Conservation (phyloP, 331 rosid genomes). For the Quercus phellos region DNA sequence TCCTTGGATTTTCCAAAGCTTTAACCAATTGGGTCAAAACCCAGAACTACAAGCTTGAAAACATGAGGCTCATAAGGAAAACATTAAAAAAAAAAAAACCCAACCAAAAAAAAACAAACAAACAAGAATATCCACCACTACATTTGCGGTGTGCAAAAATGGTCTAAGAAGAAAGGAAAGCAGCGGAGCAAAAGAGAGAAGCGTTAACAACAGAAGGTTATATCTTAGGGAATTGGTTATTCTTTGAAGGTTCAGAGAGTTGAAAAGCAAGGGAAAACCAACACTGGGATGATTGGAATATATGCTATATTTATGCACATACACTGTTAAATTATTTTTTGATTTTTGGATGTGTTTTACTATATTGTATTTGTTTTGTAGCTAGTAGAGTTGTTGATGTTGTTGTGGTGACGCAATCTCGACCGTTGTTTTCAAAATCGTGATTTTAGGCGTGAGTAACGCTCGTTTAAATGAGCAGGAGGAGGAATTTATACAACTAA, state of each 20-base stretch:
- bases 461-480: constrained; percentile 17
- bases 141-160: constrained; percentile 20
- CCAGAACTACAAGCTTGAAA: constrained; percentile 10
- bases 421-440: constrained; percentile 23
- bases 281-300: constrained; percentile 35
- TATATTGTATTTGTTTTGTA: not conserved
- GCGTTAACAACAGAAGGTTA: constrained; percentile 26
- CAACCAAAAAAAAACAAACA: not conserved
- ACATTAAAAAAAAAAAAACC: not conserved
- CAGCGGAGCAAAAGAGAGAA: not conserved
- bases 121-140: constrained; percentile 15
- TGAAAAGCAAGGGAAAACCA: constrained; percentile 24
- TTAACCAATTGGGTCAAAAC: constrained; percentile 2
- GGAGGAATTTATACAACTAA: no score
- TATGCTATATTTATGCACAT: constrained; percentile 61
- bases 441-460: constrained; percentile 49
- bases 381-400: no score
- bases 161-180: constrained; percentile 12
- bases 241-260: constrained; percentile 32
- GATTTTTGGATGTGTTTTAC: not conserved
- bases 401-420: constrained; percentile 22
- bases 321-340: not conserved
- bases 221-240: constrained; percentile 55
- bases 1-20: not conserved
- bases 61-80: not conserved